These are phyloP conservation scores for Homolaphlyctis polyrhiza DNA, from an alignment of 371 early-diverging fungal species.

Conservation along the genomic window DNA sequence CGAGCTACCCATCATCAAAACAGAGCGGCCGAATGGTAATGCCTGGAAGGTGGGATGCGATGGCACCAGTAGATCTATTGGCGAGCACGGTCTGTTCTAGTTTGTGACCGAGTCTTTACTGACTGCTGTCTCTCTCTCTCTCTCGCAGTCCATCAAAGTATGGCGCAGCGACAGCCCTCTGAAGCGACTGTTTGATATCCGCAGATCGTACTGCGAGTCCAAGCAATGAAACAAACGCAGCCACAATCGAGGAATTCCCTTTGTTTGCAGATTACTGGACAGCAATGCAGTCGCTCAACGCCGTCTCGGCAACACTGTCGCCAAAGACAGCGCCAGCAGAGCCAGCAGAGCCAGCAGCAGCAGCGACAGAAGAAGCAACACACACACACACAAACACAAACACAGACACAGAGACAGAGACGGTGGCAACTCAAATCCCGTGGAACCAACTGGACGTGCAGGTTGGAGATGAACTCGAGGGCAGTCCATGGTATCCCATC, in stretches of 20 bases:
- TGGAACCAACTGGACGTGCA: constrained; percentile 10
- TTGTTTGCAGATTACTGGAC: no score
- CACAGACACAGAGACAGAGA: no score
- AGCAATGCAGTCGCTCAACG: no score
- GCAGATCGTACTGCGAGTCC: neutral
- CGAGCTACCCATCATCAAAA: neutral
- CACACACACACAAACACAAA: no score
- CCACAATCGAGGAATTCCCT: no score
- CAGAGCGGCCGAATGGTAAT: neutral
- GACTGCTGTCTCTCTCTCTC: neutral
- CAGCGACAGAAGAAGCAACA: no score
- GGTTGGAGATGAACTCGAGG: constrained; percentile 10
- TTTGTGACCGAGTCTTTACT: neutral
- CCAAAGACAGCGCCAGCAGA: no score
- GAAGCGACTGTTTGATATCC: neutral
- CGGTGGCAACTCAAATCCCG: no score
- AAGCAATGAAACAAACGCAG: no score
- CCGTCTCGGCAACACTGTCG: no score
- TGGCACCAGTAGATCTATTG: no score
- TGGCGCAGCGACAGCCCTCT: neutral
- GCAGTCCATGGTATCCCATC: constrained; percentile 14
- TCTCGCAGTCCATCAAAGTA: neutral
- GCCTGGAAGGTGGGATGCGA: neutral
- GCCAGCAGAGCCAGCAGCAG: no score
- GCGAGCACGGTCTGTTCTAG: neutral